Conservation (phyloP, 1,284 basidiomycete species). For the Tilletia caries region DNA sequence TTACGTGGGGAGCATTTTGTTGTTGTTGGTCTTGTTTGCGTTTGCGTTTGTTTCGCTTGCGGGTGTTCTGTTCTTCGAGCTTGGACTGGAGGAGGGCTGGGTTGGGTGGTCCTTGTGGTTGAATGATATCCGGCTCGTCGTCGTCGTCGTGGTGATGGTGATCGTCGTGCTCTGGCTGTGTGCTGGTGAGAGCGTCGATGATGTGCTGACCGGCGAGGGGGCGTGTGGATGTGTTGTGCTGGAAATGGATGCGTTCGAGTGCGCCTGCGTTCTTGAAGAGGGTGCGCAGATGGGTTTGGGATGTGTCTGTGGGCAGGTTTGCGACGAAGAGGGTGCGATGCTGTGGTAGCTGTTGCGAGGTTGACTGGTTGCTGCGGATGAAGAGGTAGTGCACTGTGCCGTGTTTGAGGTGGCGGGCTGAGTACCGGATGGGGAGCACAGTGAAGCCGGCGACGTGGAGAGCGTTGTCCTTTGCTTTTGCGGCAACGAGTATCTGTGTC, state of each 20-base stretch:
- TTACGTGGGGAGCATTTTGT: neutral
- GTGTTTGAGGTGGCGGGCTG: neutral
- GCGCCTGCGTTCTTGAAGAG: slow-evolving; percentile 41
- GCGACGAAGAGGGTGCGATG: slow-evolving; percentile 48
- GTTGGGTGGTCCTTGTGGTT: neutral
- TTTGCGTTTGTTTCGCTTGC: slow-evolving; percentile 20
- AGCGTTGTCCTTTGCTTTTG: too few species aligned
- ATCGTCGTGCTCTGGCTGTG: neutral
- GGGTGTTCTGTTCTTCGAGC: too few species aligned
- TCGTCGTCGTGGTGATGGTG: slow-evolving; percentile 18
- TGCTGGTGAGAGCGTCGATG: too few species aligned
- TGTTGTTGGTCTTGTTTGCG: slow-evolving; percentile 10
- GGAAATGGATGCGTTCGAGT: slow-evolving; percentile 31
- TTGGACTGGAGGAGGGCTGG: neutral
- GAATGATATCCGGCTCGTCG: slow-evolving; percentile 18
- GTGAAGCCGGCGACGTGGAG: neutral
- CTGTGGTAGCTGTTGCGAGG: neutral
- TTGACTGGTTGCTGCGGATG: slow-evolving; percentile 19
- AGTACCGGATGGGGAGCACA: neutral
- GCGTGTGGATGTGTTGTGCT: neutral
- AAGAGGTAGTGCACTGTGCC: slow-evolving; percentile 26
- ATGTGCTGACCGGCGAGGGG: neutral
- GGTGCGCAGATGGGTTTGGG: slow-evolving; percentile 32
- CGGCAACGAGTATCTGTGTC: too few species aligned
- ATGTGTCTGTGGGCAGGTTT: slow-evolving; percentile 45